These are phyloP conservation scores for Silene coronaria DNA, from an alignment of 179 eudicot species.

Conservation along the genomic window DNA sequence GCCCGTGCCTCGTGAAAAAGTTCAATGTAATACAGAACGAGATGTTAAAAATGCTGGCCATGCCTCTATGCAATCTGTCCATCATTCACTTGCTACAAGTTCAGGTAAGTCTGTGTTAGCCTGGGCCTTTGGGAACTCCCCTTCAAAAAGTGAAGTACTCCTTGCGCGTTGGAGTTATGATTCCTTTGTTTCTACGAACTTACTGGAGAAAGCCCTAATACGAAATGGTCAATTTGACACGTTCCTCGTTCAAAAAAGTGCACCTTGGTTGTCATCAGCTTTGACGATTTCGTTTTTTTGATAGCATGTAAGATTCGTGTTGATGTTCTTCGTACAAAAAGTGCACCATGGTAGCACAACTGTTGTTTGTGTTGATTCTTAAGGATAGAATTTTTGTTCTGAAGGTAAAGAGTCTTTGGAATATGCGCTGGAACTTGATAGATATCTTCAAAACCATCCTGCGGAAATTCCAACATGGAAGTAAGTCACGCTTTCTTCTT, in stretches of 20 bases:
- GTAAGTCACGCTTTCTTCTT: conserved; percentile 23
- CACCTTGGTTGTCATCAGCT: background rate
- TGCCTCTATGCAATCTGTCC: background rate
- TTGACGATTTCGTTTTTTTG: background rate
- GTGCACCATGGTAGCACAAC: conserved; percentile 3
- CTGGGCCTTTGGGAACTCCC: background rate
- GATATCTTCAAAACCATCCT: conserved; percentile 28
- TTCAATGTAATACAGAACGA: background rate
- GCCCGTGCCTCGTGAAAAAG: conserved; percentile 16
- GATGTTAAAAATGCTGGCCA: background rate
- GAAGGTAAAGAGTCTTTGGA: conserved; percentile 12
- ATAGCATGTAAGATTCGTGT: background rate
- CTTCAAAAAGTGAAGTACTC: background rate
- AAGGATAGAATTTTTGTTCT: conserved; percentile 1
- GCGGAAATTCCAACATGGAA: conserved; percentile 27
- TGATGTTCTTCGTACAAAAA: too few species aligned
- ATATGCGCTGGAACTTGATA: conserved; percentile 14
- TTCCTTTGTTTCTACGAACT: background rate
- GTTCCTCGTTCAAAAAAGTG: background rate
- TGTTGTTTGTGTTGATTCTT: conserved; percentile 5
- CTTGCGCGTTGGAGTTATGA: background rate
- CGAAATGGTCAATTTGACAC: background rate
- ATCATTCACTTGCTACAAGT: conserved; percentile 14
- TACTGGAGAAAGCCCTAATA: background rate
- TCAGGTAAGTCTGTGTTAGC: conserved; percentile 17